Conservation (phyloP, 768 basidiomycete genomes). For the Leucocoprinus leucothites region DNA sequence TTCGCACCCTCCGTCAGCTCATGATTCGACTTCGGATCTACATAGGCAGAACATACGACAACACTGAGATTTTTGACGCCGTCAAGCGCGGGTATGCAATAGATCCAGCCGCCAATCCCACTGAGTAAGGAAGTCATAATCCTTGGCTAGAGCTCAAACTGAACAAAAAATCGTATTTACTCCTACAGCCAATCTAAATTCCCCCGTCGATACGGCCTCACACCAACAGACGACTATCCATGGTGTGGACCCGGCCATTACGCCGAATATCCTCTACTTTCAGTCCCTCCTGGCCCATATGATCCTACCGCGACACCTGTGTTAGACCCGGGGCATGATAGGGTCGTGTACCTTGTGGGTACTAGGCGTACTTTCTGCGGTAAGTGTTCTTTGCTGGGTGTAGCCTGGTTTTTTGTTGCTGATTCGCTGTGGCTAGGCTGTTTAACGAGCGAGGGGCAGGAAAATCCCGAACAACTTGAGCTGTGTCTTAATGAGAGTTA, state of each 20-base stretch:
- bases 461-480: no score
- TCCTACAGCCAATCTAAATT: not conserved
- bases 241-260: slow-evolving; percentile 4
- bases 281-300: slow-evolving; percentile 4
- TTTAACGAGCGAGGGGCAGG: not conserved
- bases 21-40: no score
- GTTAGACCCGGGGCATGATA: not conserved
- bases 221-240: not conserved
- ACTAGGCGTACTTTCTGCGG: slow-evolving; percentile 5
- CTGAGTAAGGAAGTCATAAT: no score
- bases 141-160: no score
- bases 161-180: no score
- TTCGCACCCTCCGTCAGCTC: no score
- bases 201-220: not conserved
- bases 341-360: slow-evolving; percentile 6
- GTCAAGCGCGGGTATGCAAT: no score
- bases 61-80: no score
- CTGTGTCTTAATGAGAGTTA: no score
- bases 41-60: no score
- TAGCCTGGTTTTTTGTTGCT: not conserved
- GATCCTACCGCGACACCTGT: not conserved
- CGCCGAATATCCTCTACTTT: not conserved
- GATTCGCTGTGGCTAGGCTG: not conserved
- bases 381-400: not conserved
- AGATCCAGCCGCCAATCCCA: no score